Percentiles rank a stretch among this genome's conserved stretches.
Conservation (phyloP, 805 yeast genomes). For the Candida khao-thaluensis region DNA sequence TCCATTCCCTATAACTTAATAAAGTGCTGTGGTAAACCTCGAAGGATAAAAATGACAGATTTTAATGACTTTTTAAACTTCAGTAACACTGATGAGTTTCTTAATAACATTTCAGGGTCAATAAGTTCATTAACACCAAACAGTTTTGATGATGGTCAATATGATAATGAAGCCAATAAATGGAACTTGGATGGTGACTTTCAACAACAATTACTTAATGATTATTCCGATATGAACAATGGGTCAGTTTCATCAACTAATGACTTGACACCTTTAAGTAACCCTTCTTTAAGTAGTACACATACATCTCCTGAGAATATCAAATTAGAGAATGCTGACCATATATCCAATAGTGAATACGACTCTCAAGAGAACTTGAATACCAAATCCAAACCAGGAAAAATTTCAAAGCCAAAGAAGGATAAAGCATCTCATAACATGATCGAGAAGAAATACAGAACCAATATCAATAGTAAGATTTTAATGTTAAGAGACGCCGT, state of each 20-base stretch:
- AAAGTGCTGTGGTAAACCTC: too few relatives aligned
- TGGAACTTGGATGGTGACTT: slow-evolving; percentile 3
- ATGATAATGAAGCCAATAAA: background rate
- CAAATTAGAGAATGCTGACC: background rate
- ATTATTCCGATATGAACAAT: slow-evolving; percentile 2
- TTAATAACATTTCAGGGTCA: slow-evolving; percentile 28
- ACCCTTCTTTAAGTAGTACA: slow-evolving; percentile 19
- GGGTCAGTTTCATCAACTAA: slow-evolving; percentile 11
- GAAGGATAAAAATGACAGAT: too few relatives aligned
- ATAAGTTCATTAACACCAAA: slow-evolving; percentile 19
- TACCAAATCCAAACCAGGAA: slow-evolving; percentile 9
- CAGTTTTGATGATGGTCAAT: slow-evolving; percentile 8
- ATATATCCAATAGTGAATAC: background rate
- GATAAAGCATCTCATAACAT: slow-evolving; percentile 70
- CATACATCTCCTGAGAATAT: slow-evolving; percentile 22
- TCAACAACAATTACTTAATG: slow-evolving; percentile 7
- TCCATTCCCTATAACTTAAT: too few relatives aligned
- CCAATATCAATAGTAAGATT: slow-evolving; percentile 72
- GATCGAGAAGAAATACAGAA: slow-evolving; percentile 78
- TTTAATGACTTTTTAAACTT: slow-evolving; percentile 21
- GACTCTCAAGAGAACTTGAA: background rate
- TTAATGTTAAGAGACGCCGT: slow-evolving; percentile 71
- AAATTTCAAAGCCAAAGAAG: slow-evolving; percentile 48
- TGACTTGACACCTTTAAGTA: slow-evolving; percentile 22
- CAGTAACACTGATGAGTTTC: slow-evolving; percentile 30